Evolutionary conservation across 805 yeast genomes (phyloP), one percentile per base, ranked within the genome.

Genomic region (Candida namnaoensis): DNA sequence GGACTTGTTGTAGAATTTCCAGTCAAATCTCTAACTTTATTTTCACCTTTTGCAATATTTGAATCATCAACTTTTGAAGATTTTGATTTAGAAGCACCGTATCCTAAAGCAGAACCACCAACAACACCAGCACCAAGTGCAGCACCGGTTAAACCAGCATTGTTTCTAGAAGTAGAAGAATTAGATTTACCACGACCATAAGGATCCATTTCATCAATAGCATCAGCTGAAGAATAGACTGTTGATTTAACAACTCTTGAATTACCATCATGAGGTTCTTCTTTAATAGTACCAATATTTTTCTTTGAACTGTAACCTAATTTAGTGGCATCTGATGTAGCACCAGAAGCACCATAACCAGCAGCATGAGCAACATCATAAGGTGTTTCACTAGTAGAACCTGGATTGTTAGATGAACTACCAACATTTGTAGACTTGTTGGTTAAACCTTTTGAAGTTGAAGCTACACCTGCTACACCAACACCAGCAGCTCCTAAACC

Each of bases 281-380:
- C 33, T 13, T 30, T 30, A 11, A 30, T 30, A 6, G 33, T 30
- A 12, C n/a, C n/a, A 9, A 30, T 30, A 12, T 30, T 30, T 12
- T 30, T 30, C 19, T 19, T 19, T 19, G 19, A 19, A 2, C 5
- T 27, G 11, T 27, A 27, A 27, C 30, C 30, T 27, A 4, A 11
- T 4, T 27, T 15, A 19, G 34, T 28, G 14, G 7, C 12, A 27
- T 36, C 32, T 9, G 39, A 32, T 14, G 44, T 44, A 1, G 45
- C 45, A 35, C 44, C 47, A 32, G 42, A 34, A 8, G 43, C 45
- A 19, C 41, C 44, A 8, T 39, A 26, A 0, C 48, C 50, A 33
- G 49, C 38, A 19, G 47, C 45, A 32, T 40, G 36, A 8, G 38
- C 45, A 27, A 42, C 19, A 19, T 19, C 3, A 19, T 19, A 19